Percentiles rank a stretch among this genome's conserved stretches.
Conservation (phyloP, 139 green algal species). For the Closterium sp. region DNA sequence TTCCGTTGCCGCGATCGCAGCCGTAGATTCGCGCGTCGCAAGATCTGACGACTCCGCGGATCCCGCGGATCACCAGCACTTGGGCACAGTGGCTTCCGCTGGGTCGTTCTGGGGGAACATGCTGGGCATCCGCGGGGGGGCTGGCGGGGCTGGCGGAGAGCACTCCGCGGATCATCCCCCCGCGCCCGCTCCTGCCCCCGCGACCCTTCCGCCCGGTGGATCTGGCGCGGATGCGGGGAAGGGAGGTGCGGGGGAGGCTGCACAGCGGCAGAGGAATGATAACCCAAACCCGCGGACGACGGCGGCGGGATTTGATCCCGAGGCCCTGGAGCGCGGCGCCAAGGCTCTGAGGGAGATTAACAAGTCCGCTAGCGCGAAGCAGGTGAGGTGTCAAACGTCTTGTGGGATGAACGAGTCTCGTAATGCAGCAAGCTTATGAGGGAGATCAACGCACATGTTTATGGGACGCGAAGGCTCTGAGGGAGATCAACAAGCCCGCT, state of each 20-base stretch:
- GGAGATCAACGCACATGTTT: too few species aligned
- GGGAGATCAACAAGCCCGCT: neutral
- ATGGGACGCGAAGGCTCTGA: too few species aligned
- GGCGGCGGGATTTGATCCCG: constrained; percentile 82
- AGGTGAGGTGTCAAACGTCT: constrained; percentile 57
- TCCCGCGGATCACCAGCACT: neutral
- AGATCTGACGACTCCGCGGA: neutral
- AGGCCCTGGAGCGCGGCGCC: constrained; percentile 92
- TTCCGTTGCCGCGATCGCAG: neutral
- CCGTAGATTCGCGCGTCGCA: neutral
- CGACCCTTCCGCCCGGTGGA: neutral
- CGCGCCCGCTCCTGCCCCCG: neutral
- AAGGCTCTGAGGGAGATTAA: constrained; percentile 97
- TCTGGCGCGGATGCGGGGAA: neutral
- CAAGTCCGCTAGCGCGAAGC: constrained; percentile 84
- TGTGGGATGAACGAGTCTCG: neutral
- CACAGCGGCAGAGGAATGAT: neutral
- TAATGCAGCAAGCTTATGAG: neutral
- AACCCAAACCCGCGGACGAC: constrained; percentile 41
- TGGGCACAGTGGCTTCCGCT: neutral
- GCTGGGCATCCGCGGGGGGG: neutral
- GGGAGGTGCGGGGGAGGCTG: neutral
- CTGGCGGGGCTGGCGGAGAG: neutral
- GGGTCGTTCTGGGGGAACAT: neutral
- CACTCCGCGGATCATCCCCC: neutral